Evolutionary conservation across 1,139 yeast species (phyloP).

Genomic region (Kazachstania sp.): DNA sequence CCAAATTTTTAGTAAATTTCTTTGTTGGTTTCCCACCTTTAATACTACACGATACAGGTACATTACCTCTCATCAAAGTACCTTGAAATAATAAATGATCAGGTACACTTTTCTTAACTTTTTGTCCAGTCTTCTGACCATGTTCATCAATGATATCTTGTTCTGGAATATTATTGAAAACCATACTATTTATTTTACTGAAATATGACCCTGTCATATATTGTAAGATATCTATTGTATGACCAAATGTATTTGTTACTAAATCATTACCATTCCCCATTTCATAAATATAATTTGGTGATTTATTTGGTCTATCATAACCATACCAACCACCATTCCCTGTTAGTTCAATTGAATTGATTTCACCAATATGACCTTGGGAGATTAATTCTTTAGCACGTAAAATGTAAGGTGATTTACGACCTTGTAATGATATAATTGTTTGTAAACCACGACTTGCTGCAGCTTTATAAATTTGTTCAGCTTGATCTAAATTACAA

Average conservation of each 20-base stretch:
- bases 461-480: conserved; percentile 19
- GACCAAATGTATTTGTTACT: conserved; percentile 24
- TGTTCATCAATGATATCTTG: conserved; percentile 22
- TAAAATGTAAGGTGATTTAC: conserved; percentile 24
- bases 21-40: conserved; percentile 28
- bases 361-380: conserved; percentile 24
- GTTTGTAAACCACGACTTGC: conserved; percentile 21
- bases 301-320: conserved; percentile 21
- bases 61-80: conserved; percentile 18
- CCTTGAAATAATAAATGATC: conserved; percentile 27
- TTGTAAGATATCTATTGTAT: conserved; percentile 24
- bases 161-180: conserved; percentile 23
- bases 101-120: conserved; percentile 19
- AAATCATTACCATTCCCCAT: conserved; percentile 22
- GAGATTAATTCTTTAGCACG: conserved; percentile 25
- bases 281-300: conserved; percentile 21
- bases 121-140: conserved; percentile 15
- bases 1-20: conserved; percentile 25
- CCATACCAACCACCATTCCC: conserved; percentile 28
- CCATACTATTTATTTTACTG: conserved; percentile 20
- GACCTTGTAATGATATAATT: conserved; percentile 23
- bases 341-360: conserved; percentile 23
- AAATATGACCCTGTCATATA: conserved; percentile 26
- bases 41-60: conserved; percentile 25
- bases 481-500: conserved; percentile 18